These are phyloP conservation scores for Lodderomyces pseudojiufengensis DNA, from an alignment of 1,139 yeast species.

Conservation along the genomic window DNA sequence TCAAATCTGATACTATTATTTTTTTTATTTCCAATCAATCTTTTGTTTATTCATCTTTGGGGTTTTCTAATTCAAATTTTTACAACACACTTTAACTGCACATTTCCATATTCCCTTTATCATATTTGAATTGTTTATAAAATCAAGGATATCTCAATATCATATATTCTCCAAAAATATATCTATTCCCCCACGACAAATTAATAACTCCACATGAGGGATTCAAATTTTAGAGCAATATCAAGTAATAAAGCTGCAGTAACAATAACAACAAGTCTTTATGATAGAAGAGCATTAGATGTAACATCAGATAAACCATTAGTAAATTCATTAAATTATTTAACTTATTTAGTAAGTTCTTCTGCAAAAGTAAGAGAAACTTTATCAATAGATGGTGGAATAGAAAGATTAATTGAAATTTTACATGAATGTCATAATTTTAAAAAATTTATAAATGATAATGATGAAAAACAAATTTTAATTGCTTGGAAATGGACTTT, in stretches of 20 bases:
- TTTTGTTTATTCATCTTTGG: no score
- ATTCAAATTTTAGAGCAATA: constrained; percentile 79
- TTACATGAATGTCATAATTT: constrained; percentile 68
- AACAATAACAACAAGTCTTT: constrained; percentile 80
- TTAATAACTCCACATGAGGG: constrained; percentile 61
- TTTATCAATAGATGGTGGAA: constrained; percentile 83
- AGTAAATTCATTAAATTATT: constrained; percentile 85
- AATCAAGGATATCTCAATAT: no score
- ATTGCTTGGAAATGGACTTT: constrained; percentile 97
- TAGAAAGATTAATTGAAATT: constrained; percentile 82
- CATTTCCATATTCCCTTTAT: no score
- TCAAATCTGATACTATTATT: no score
- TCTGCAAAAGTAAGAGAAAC: constrained; percentile 90
- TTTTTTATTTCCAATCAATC: no score
- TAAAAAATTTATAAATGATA: constrained; percentile 13
- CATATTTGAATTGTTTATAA: no score
- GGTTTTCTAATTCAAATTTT: no score
- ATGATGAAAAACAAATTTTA: constrained; percentile 49
- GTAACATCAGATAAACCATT: constrained; percentile 87
- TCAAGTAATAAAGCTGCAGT: constrained; percentile 84
- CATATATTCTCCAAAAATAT: no score
- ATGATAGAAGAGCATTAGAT: constrained; percentile 90
- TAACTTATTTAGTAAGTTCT: constrained; percentile 81
- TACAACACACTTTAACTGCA: no score
- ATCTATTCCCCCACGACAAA: no score